These are phyloP conservation scores for Eucalyptus erythrocorys DNA, from an alignment of 345 rosid species.

Conservation along the genomic window DNA sequence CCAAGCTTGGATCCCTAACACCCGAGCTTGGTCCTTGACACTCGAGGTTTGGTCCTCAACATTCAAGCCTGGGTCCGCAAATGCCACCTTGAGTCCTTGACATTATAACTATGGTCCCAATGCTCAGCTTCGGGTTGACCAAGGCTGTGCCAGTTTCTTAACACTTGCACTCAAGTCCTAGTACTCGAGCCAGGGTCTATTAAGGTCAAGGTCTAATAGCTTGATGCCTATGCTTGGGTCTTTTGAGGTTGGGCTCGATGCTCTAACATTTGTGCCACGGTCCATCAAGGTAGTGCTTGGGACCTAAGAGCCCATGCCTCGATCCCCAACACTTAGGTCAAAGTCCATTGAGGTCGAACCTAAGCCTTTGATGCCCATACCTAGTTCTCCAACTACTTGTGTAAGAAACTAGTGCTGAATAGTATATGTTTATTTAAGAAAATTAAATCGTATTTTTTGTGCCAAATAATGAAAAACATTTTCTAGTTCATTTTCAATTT, in stretches of 20 bases:
- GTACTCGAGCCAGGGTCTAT: no score
- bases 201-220: accelerated
- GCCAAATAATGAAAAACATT: accelerated
- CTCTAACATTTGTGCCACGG: accelerated
- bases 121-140: accelerated
- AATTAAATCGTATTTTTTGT: no score
- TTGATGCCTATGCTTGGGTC: no score
- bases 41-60: no score
- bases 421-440: background rate
- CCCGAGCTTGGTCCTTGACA: no score
- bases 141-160: accelerated
- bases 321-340: accelerated
- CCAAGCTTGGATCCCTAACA: no score
- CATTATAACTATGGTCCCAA: accelerated
- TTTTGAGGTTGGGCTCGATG: no score
- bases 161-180: accelerated
- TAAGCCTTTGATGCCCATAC: background rate
- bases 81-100: no score
- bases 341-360: background rate
- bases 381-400: background rate
- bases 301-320: no score
- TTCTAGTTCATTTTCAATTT: no score
- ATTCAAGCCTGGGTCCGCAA: accelerated
- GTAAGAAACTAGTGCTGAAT: accelerated
- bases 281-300: no score